Evolutionary conservation across 2,329 filamentous ascomycete species (phyloP).

Genomic region (Penicillium sp.): DNA sequence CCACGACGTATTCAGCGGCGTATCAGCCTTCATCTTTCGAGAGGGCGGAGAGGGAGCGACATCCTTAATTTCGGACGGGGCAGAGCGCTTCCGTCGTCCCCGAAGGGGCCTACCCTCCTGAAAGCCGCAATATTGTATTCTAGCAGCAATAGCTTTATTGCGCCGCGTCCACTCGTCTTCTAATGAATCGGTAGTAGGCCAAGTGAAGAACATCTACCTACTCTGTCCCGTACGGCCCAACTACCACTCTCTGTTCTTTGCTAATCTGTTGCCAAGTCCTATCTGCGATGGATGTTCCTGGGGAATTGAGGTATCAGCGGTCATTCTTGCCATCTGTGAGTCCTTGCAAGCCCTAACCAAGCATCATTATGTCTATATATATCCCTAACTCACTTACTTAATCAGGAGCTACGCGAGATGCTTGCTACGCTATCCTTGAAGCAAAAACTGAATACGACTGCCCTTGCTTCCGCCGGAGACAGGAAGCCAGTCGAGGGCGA

Average conservation of each 20-base stretch:
- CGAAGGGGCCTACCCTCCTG: too few relatives aligned
- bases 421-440: conserved; percentile 54
- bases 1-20: too few relatives aligned
- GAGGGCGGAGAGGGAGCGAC: too few relatives aligned
- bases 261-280: not conserved
- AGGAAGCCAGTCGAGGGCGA: conserved; percentile 61
- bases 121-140: too few relatives aligned
- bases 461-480: conserved; percentile 38
- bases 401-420: conserved; percentile 55
- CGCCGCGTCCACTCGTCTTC: too few relatives aligned
- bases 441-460: conserved; percentile 38
- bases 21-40: too few relatives aligned
- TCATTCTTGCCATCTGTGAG: not conserved
- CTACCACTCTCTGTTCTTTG: not conserved
- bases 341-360: not conserved
- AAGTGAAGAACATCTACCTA: not conserved
- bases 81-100: too few relatives aligned
- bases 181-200: too few relatives aligned
- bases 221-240: too few relatives aligned
- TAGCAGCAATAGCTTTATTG: too few relatives aligned
- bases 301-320: not conserved
- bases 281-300: not conserved
- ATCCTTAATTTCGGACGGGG: too few relatives aligned
- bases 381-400: not conserved
- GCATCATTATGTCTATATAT: not conserved